phyloP scores from a whole-genome alignment of 176 grass and related monocot species.

The Rhynchospora pubera region DNA sequence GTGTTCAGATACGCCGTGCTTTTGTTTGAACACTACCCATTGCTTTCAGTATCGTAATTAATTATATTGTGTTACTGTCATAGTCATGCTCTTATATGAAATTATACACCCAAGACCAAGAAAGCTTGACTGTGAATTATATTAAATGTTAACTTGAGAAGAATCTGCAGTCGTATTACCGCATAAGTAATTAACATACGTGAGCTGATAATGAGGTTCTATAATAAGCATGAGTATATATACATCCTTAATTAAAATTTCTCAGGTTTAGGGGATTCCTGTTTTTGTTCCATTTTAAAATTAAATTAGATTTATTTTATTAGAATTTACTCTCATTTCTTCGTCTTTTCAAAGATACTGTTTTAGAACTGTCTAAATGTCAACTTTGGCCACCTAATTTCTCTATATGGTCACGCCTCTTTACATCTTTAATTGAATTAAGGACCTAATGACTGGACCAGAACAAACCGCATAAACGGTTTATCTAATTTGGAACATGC shows the following conservation, averaged over 20 bases:
- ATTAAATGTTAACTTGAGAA: background rate
- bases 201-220: background rate
- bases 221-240: background rate
- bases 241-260: background rate
- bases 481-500: background rate
- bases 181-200: background rate
- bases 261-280: background rate
- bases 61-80: background rate
- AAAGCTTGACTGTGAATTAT: background rate
- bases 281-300: background rate
- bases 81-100: background rate
- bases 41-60: background rate
- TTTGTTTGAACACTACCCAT: background rate
- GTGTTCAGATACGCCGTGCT: too few relatives aligned
- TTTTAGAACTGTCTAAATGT: background rate
- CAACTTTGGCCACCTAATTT: conserved; percentile 10
- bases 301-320: background rate
- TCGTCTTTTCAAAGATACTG: background rate
- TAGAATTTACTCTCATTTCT: background rate
- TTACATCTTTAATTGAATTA: background rate
- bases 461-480: background rate
- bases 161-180: background rate
- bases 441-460: background rate
- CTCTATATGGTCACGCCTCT: background rate
- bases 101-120: background rate